Percentiles rank a stretch among this genome's conserved stretches.
Evolutionary conservation across 2,329 filamentous ascomycete species (phyloP).

Genomic region (Trichothecium roseum): DNA sequence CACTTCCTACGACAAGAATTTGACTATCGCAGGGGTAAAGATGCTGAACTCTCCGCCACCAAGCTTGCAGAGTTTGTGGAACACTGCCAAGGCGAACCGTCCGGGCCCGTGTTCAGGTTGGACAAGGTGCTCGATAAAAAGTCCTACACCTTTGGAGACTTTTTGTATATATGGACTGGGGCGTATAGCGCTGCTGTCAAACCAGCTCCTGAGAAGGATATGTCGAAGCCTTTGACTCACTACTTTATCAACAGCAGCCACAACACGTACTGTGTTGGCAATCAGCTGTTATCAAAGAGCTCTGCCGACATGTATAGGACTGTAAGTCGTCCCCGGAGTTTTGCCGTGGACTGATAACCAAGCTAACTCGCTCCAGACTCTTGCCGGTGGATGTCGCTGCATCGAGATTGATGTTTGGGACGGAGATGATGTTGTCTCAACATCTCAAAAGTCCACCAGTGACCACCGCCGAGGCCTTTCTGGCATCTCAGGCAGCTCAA

Average conservation of each 20-base stretch:
- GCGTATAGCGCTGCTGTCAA: conserved; percentile 31
- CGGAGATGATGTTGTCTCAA: conserved; percentile 36
- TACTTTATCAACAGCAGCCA: conserved; percentile 95
- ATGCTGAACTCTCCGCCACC: conserved; percentile 17
- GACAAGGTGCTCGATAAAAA: conserved; percentile 21
- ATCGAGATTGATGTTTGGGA: conserved; percentile 97
- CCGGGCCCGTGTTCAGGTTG: conserved; percentile 8
- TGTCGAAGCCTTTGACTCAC: conserved; percentile 63
- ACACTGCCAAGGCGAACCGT: conserved; percentile 33
- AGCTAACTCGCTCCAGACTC: conserved; percentile 37
- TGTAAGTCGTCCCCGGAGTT: conserved; percentile 33
- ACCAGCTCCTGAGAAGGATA: conserved; percentile 41
- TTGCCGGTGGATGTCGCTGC: conserved; percentile 71
- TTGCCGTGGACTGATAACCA: not conserved
- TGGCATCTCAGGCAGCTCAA: conserved; percentile 30
- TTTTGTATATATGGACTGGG: conserved; percentile 37
- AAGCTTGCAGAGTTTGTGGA: conserved; percentile 39
- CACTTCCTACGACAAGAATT: conserved; percentile 38
- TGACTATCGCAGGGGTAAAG: conserved; percentile 27
- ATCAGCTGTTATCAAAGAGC: conserved; percentile 71
- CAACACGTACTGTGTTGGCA: conserved; percentile 84
- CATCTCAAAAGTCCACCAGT: conserved; percentile 26
- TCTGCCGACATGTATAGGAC: conserved; percentile 70
- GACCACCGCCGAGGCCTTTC: conserved; percentile 38
- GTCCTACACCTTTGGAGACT: conserved; percentile 35